Evolutionary conservation across 1,139 yeast genomes (phyloP).

Genomic region (Pichia kudriavzevii): DNA sequence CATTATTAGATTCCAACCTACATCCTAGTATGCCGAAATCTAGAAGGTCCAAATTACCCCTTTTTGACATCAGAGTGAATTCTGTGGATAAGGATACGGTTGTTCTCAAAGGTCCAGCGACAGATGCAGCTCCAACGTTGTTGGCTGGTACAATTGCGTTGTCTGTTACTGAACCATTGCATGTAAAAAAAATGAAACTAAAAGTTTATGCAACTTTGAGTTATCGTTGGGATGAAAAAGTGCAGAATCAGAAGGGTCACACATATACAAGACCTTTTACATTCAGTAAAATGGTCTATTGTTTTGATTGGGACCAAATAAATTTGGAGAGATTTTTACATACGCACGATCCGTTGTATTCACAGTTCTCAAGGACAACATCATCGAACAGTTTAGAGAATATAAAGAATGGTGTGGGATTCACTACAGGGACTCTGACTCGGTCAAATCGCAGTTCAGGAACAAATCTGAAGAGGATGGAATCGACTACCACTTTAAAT

Average conservation of each 20-base stretch:
- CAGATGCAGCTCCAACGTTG: conserved; percentile 71
- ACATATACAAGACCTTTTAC: conserved; percentile 43
- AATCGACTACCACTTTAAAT: conserved; percentile 12
- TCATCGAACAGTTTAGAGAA: conserved; percentile 15
- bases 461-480: conserved; percentile 22
- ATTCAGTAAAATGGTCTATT: conserved; percentile 62
- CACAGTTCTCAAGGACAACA: conserved; percentile 10
- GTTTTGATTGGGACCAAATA: conserved; percentile 67
- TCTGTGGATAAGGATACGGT: conserved; percentile 74
- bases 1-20: no score
- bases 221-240: conserved; percentile 48
- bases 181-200: conserved; percentile 55
- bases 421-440: conserved; percentile 26
- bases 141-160: conserved; percentile 73
- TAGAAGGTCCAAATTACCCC: conserved; percentile 32
- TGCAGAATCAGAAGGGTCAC: conserved; percentile 38
- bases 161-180: conserved; percentile 67
- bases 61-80: conserved; percentile 56
- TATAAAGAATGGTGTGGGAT: conserved; percentile 15
- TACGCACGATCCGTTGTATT: conserved; percentile 15
- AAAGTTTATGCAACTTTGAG: conserved; percentile 59
- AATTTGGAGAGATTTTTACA: conserved; percentile 36
- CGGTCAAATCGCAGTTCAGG: conserved; percentile 27
- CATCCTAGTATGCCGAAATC: conserved; percentile 12
- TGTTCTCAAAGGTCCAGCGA: conserved; percentile 68